A percentile compares a stretch with the other conserved stretches of the same genome.
Evolutionary conservation across 192 early-diverging fungal species (phyloP).

Genomic region (Umbelopsis vinacea): DNA sequence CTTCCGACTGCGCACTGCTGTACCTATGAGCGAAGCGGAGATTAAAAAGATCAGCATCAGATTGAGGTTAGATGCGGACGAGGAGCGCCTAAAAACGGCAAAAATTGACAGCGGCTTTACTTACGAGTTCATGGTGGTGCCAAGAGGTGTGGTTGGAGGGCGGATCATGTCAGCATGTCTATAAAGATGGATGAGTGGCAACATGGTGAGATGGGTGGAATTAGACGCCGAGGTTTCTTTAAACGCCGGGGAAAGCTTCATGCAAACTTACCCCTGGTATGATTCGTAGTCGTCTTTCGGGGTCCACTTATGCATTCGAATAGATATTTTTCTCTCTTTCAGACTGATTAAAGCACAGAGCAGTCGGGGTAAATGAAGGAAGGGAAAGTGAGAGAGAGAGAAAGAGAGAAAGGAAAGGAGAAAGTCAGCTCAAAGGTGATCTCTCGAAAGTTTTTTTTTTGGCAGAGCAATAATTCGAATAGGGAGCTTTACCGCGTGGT

Average conservation of each 20-base stretch:
- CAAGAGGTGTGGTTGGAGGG: neutral
- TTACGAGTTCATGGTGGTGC: slow-evolving; percentile 6
- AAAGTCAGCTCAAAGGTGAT: neutral
- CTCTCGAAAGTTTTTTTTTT: neutral
- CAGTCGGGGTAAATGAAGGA: neutral
- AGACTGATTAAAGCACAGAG: neutral
- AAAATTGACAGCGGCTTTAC: neutral
- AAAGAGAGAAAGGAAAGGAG: slow-evolving; percentile 1
- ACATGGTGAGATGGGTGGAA: neutral
- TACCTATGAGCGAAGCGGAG: neutral
- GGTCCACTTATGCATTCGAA: slow-evolving; percentile 16
- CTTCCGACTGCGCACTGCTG: slow-evolving; percentile 8
- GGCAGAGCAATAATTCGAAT: slow-evolving; percentile 1
- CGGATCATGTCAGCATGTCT: slow-evolving; percentile 8
- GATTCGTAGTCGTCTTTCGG: slow-evolving; percentile 22
- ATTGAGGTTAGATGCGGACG: neutral
- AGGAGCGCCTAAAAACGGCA: neutral
- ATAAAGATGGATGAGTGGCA: neutral
- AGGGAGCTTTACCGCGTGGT: slow-evolving; percentile 22
- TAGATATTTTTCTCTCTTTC: neutral
- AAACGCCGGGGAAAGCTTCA: too few relatives aligned
- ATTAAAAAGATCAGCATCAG: slow-evolving; percentile 15
- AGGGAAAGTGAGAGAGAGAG: neutral
- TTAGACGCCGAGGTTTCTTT: neutral
- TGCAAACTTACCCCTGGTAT: slow-evolving; percentile 10